Conservation (phyloP, 2,329 filamentous ascomycete species). For the Parafenestella ontariensis region DNA sequence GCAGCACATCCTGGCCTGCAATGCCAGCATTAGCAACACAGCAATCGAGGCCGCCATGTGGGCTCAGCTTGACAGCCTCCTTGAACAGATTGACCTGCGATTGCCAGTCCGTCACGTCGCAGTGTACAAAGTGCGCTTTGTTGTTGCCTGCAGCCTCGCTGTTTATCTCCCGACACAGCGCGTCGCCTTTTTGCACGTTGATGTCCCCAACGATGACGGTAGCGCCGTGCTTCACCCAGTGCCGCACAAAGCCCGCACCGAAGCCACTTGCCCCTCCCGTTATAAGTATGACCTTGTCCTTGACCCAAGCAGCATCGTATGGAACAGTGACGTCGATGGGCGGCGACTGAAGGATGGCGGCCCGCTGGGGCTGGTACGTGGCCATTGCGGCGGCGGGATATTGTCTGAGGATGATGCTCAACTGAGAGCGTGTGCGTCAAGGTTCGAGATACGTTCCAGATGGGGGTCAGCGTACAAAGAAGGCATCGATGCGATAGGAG, state of each 20-base stretch:
- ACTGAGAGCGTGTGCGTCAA: background rate
- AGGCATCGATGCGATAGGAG: too few relatives aligned
- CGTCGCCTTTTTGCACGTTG: slow-evolving; percentile 61
- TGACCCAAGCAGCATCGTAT: slow-evolving; percentile 47
- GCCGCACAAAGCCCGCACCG: slow-evolving; percentile 47
- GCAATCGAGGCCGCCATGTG: slow-evolving; percentile 64
- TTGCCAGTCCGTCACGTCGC: slow-evolving; percentile 71
- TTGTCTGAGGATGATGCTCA: background rate
- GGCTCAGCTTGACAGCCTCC: slow-evolving; percentile 61
- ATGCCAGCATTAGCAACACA: slow-evolving; percentile 74
- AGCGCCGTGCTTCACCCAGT: slow-evolving; percentile 54
- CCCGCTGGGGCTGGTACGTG: slow-evolving; percentile 25
- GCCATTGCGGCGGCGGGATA: slow-evolving; percentile 22
- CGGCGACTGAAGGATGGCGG: slow-evolving; percentile 45
- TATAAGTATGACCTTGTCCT: slow-evolving; percentile 47
- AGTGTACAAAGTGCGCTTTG: slow-evolving; percentile 64
- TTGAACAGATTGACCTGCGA: slow-evolving; percentile 70
- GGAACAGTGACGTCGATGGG: slow-evolving; percentile 46
- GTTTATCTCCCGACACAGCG: slow-evolving; percentile 62
- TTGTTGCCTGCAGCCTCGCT: slow-evolving; percentile 47
- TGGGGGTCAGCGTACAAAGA: background rate
- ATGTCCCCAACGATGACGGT: slow-evolving; percentile 70
- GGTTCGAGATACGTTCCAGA: background rate
- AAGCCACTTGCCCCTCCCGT: slow-evolving; percentile 51
- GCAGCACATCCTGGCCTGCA: slow-evolving; percentile 55